Evolutionary conservation across 768 basidiomycete genomes (phyloP), one percentile per base, ranked within the genome.

Genomic region (Hydnomerulius pinastri): DNA sequence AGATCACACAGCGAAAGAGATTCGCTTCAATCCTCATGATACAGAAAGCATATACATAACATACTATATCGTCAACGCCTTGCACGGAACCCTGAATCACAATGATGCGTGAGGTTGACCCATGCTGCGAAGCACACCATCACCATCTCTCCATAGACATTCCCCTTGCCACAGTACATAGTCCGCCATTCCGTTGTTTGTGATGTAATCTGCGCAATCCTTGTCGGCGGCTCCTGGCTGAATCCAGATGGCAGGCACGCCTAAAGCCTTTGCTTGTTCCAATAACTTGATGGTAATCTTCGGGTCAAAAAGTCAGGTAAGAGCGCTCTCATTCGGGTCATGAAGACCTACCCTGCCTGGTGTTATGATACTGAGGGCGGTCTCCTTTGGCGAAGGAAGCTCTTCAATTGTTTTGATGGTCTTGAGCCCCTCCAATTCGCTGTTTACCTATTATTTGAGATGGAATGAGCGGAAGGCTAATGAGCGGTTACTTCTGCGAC

Each of bases 151-250:
- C 43, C 95, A 78, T 32, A 95, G 77, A 64, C 93, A 96, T 9
- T 89, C 85, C 9, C 93, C 93, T 23, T 88, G 86, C 63, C 80
- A 82, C 43, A 95, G 78, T n/a, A 90, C 87, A 51, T 77, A 77
- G 61, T 83, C 83, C 28, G 73, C 69, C 56, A 92, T 67, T 4
- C 74, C 79, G 43, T 86, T 83, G 50, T 83, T 78, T 33, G 80
- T 76, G 64, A 94, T 83, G 59, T 79, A 94, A 13, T 73, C 60
- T 13, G 74, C 68, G 40, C 93, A 90, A 3, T 70, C 68, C 13
- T 73, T 77, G 59, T 91, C 85, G 56, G 87, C 84, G 6, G 92
- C 90, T 18, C 92, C 92, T 6, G 93, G 93, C 65, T 96, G 93
- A 25, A 95, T 78, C 93, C 93, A 96, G 37, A 93, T 75, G 3